Base-by-base conservation (phyloP, 2,329 filamentous ascomycete species). In the Colletotrichum cordylinicola region DNA sequence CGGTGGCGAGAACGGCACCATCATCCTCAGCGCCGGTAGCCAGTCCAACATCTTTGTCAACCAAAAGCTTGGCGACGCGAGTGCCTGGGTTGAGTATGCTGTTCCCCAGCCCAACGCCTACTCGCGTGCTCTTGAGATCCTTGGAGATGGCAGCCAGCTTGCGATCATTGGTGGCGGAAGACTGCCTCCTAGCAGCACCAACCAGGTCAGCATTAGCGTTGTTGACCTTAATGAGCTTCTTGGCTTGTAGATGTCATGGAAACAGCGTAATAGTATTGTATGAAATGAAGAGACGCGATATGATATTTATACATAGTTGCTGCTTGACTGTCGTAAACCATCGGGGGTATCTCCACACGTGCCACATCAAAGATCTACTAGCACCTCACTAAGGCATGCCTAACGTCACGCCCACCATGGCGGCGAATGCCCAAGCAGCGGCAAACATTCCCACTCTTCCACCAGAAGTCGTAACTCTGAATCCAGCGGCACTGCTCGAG, bases 111-210 rank as follows among this genome's bases (percentile, higher is more conserved):
- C 83, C 2, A 79, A 76, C 12, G 83, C 85, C 0, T 87, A 87
- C 78, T 85, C 83, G 18, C 80, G 86, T 3, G 79, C 82, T 39
- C 79, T 87, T 61, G 70, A 83, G 64, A 81, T 85, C n/a, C 81
- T 86, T 35, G 80, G 81, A 58, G 79, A 83, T 43, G 80, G 84
- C 16, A 81, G 82, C 72, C 70, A 80, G 67, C 52, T 84, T 24
- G 79, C 88, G 35, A 88, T 90, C 62, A 86, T 86, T 67, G 86
- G 86, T 1, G 87, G 82, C 1, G 85, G 86, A 1, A 82, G 85
- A 27, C 80, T 88, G 78, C 88, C 88, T 6, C 87, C 87, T 1
- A 87, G 84, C 64, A 88, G 82, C 60, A 86, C 85, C 52, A 89
- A 90, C 48, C 81, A 84, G 78, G 83, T 87, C 4, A 83, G 80